A percentile compares a stretch with the other conserved stretches of the same genome.
Conservation (phyloP, 2,329 filamentous ascomycete genomes). For the Macroventuria anomochaeta region DNA sequence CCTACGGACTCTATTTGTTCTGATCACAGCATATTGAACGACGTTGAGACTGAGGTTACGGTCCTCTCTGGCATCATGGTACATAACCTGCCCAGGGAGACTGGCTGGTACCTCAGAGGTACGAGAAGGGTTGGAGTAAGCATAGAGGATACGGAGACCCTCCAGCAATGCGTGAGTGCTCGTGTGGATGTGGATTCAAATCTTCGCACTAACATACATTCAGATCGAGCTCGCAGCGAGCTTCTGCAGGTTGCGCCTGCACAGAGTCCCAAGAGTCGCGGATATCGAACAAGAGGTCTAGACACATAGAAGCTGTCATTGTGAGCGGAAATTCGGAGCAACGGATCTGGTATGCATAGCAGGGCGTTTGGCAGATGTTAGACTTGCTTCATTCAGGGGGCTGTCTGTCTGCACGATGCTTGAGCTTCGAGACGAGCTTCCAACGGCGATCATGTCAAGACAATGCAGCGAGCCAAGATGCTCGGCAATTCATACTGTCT, state of each 20-base stretch:
- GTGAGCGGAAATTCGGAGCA: not conserved
- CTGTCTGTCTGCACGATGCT: not conserved
- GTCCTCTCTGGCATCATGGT: conserved; percentile 64
- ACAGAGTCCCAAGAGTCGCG: conserved; percentile 40
- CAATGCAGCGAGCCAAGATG: not conserved
- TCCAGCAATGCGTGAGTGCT: conserved; percentile 50
- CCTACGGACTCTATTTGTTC: conserved; percentile 65
- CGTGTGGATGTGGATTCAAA: not conserved
- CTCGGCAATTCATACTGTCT: not conserved
- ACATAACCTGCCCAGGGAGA: conserved; percentile 61
- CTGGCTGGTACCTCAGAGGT: conserved; percentile 63
- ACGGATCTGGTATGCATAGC: not conserved
- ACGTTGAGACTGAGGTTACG: conserved; percentile 62
- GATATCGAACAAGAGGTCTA: conserved; percentile 45
- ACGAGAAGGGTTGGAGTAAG: conserved; percentile 57
- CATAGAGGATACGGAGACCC: conserved; percentile 52
- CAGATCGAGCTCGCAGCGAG: conserved; percentile 42
- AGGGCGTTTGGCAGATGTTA: not conserved
- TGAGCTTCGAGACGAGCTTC: conserved; percentile 3
- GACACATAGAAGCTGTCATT: not conserved
- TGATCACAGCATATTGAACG: conserved; percentile 62
- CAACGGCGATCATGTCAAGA: not conserved
- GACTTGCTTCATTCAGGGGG: not conserved
- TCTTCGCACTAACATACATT: not conserved
- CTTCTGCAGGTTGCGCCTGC: conserved; percentile 36